Evolutionary conservation across 169 alveolate species (phyloP).

Genomic region (Cryptosporidium tyzzeri): DNA sequence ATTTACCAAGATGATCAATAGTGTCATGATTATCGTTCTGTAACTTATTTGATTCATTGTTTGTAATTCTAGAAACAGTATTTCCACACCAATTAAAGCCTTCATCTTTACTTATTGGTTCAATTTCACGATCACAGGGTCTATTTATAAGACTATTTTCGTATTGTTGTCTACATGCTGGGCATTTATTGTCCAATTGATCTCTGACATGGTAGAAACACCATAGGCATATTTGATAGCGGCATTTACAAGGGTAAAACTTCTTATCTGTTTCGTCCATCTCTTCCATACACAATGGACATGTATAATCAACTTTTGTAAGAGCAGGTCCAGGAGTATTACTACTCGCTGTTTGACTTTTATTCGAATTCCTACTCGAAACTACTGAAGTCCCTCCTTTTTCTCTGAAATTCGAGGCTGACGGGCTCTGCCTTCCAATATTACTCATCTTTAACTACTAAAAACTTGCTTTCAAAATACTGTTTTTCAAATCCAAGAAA

Average conservation of each 20-base stretch:
- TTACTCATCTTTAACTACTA: conserved; percentile 1
- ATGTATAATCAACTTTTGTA: conserved; percentile 80
- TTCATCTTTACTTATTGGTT: conserved; percentile 5
- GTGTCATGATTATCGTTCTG: background rate
- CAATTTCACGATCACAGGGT: conserved; percentile 27
- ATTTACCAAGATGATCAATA: background rate
- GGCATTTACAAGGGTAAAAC: conserved; percentile 91
- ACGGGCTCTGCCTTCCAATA: background rate
- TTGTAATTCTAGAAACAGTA: conserved; percentile 30
- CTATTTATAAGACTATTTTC: conserved; percentile 81
- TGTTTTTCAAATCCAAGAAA: background rate
- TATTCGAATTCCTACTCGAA: background rate
- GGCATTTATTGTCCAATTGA: conserved; percentile 90
- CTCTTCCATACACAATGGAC: conserved; percentile 92
- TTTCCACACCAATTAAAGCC: conserved; percentile 73
- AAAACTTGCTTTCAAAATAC: background rate
- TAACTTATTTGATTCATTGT: background rate
- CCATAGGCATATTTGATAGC: conserved; percentile 92
- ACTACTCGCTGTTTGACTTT: background rate
- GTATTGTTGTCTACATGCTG: conserved; percentile 91
- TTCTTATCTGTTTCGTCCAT: conserved; percentile 90
- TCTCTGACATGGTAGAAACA: conserved; percentile 90
- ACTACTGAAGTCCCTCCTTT: conserved; percentile 6
- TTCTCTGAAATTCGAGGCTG: conserved; percentile 16
- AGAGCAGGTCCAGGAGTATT: background rate